These are phyloP conservation scores for Platanus orientalis DNA, from an alignment of 164 flowering plant genomes.

Conservation along the genomic window DNA sequence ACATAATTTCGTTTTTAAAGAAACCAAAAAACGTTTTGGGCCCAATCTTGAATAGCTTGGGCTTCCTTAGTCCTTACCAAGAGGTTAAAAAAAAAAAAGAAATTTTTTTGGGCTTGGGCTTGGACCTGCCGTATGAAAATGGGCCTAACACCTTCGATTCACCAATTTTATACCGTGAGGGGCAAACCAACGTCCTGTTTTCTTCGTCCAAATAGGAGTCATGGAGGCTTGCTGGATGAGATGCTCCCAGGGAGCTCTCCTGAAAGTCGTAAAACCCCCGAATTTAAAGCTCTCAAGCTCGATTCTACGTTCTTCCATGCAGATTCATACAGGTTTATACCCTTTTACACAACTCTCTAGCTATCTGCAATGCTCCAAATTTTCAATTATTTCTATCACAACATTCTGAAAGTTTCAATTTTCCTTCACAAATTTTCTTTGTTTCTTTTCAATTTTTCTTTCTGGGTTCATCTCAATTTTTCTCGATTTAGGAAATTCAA, in stretches of 20 bases:
- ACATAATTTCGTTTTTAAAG: too few relatives aligned
- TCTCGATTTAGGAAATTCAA: neutral
- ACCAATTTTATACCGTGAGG: too few relatives aligned
- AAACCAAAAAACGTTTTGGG: too few relatives aligned
- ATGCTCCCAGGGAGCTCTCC: conserved; percentile 20
- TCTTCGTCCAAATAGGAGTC: conserved; percentile 2
- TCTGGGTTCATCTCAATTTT: neutral
- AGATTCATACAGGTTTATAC: conserved; percentile 20
- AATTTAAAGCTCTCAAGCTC: conserved; percentile 16
- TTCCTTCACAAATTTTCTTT: neutral
- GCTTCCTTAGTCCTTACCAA: too few relatives aligned
- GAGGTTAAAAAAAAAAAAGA: too few relatives aligned
- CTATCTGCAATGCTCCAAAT: neutral
- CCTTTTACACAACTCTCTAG: neutral
- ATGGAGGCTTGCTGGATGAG: conserved; percentile 40
- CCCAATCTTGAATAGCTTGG: too few relatives aligned
- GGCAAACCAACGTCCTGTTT: too few relatives aligned
- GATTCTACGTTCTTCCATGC: conserved; percentile 22
- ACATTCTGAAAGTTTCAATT: neutral
- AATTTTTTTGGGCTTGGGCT: too few relatives aligned
- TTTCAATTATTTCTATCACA: neutral
- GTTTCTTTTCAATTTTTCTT: neutral
- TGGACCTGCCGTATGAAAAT: too few relatives aligned
- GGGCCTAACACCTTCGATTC: too few relatives aligned
- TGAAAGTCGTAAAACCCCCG: conserved; percentile 27